Conservation (phyloP, 805 yeast species). For the Millerozyma acaciae region DNA sequence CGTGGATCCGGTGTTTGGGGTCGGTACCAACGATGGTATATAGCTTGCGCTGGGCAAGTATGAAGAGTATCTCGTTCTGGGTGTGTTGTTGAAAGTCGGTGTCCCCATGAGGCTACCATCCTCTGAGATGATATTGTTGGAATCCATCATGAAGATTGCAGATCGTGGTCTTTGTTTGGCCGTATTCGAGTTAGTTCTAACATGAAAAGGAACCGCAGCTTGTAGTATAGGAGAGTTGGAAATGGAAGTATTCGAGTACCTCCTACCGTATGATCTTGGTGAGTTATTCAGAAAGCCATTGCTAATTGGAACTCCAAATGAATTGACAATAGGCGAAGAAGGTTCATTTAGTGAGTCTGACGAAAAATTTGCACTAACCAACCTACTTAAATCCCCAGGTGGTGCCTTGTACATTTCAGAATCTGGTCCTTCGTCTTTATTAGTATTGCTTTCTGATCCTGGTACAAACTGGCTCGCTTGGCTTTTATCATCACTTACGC, state of each 20-base stretch:
- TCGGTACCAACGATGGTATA: conserved; percentile 1
- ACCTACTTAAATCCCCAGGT: conserved; percentile 22
- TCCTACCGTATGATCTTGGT: conserved; percentile 8
- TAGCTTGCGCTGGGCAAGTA: conserved; percentile 6
- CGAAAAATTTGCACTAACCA: conserved; percentile 40
- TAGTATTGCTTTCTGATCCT: no score
- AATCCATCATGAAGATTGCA: conserved; percentile 29
- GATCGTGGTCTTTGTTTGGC: conserved; percentile 33
- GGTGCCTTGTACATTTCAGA: no score
- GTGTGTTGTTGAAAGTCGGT: conserved; percentile 13
- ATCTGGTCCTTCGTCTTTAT: no score
- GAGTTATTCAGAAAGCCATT: conserved; percentile 1
- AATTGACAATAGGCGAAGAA: conserved; percentile 1
- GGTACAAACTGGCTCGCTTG: no score
- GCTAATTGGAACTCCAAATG: neutral
- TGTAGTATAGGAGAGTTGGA: conserved; percentile 19
- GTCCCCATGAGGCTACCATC: conserved; percentile 17
- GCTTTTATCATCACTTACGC: no score
- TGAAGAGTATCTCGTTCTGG: conserved; percentile 19
- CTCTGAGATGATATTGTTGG: conserved; percentile 26
- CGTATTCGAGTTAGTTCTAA: conserved; percentile 9
- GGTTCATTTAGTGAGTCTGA: conserved; percentile 26
- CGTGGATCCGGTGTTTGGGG: neutral
- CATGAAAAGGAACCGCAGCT: conserved; percentile 9
- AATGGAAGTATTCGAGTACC: conserved; percentile 19